Conservation (phyloP, 2,329 filamentous ascomycete species). For the Nemania sp. region DNA sequence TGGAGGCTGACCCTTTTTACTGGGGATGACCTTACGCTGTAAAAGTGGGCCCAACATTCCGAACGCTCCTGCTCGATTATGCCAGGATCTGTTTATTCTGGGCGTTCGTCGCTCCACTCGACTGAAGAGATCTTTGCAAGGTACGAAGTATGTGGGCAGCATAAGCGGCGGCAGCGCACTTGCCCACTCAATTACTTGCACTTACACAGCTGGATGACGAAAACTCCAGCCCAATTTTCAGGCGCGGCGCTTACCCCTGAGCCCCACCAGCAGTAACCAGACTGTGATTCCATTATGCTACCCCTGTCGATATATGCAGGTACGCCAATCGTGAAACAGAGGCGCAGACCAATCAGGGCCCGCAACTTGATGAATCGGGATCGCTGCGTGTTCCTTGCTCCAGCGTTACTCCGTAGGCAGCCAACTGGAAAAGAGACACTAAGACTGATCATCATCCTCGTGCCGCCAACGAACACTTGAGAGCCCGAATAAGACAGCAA, state of each 20-base stretch:
- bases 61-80: too few species aligned
- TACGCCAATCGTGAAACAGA: slow-evolving; percentile 40
- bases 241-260: slow-evolving; percentile 33
- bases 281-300: slow-evolving; percentile 5
- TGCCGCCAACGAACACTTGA: slow-evolving; percentile 11
- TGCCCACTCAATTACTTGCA: too few species aligned
- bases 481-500: too few species aligned
- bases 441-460: slow-evolving; percentile 9
- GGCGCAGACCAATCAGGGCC: slow-evolving; percentile 29
- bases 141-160: background rate
- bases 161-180: slow-evolving; percentile 1
- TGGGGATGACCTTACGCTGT: too few species aligned
- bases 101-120: slow-evolving; percentile 3
- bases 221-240: slow-evolving; percentile 20
- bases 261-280: slow-evolving; percentile 28
- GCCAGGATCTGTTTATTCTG: too few species aligned
- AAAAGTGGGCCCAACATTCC: too few species aligned
- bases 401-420: too few species aligned
- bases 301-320: slow-evolving; percentile 37
- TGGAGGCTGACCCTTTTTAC: slow-evolving; percentile 30
- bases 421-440: background rate
- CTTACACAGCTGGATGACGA: slow-evolving; percentile 15
- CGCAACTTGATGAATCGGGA: background rate
- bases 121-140: background rate
- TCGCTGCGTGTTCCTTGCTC: background rate